These are phyloP conservation scores for Elsinoe australis DNA, from an alignment of 2,329 filamentous ascomycete genomes.

Conservation along the genomic window DNA sequence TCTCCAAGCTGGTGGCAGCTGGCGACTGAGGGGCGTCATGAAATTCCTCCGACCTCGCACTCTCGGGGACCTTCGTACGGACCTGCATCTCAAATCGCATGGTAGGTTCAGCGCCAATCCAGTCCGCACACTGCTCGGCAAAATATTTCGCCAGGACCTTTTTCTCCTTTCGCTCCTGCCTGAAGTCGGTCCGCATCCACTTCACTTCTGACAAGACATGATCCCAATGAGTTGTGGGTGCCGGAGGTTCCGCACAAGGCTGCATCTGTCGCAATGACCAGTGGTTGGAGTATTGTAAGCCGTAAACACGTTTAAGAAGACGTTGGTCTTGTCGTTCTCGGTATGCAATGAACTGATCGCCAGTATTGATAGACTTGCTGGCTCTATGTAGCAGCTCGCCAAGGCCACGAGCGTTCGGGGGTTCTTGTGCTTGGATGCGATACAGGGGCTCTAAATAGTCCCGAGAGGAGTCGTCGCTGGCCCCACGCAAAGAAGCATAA, in stretches of 20 bases:
- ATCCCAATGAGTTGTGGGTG: slow-evolving; percentile 75
- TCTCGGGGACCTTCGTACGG: slow-evolving; percentile 40
- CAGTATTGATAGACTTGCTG: slow-evolving; percentile 81
- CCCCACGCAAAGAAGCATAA: slow-evolving; percentile 39
- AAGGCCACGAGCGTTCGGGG: slow-evolving; percentile 49
- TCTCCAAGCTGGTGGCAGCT: slow-evolving; percentile 18
- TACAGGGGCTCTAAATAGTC: slow-evolving; percentile 60
- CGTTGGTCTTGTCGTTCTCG: slow-evolving; percentile 82
- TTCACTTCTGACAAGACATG: slow-evolving; percentile 83
- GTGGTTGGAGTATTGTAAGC: slow-evolving; percentile 80
- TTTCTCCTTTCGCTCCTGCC: slow-evolving; percentile 93
- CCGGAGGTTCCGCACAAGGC: slow-evolving; percentile 69
- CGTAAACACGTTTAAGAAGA: slow-evolving; percentile 77
- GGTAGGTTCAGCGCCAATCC: slow-evolving; percentile 58
- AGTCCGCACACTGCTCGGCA: slow-evolving; percentile 77
- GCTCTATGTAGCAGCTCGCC: slow-evolving; percentile 70
- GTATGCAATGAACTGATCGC: slow-evolving; percentile 73
- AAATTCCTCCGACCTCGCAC: slow-evolving; percentile 16
- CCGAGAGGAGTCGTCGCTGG: slow-evolving; percentile 39
- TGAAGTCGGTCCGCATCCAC: slow-evolving; percentile 96
- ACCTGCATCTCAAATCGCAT: slow-evolving; percentile 64
- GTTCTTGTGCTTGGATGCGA: slow-evolving; percentile 49
- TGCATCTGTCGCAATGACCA: slow-evolving; percentile 90
- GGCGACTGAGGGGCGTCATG: slow-evolving; percentile 23
- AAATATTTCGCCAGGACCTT: slow-evolving; percentile 69